Evolutionary conservation across 345 rosid genomes (phyloP), one percentile per base, ranked within the genome.

Genomic region (Kernera saxatilis): DNA sequence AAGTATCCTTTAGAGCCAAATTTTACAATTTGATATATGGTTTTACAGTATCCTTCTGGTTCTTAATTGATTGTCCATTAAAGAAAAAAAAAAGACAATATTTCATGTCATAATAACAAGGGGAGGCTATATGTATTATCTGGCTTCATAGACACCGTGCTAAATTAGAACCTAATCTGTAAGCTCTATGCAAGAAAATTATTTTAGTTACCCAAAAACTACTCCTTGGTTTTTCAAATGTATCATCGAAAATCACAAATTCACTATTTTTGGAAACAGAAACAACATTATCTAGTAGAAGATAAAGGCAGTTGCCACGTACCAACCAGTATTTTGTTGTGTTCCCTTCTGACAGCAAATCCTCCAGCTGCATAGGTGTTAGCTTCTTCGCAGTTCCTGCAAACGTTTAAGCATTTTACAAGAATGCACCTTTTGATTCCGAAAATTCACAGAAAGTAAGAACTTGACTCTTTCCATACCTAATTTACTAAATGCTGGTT

Each of bases 301-400:
- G 65, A 43, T 71, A 19, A 51, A 69, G 76, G 57, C 9, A 25
- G 13, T 29, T 51, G 19, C 72, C 18, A 90, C 93, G 37, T 79
- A 93, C 97, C 98, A 93, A 82, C 97, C 98, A 93, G 64, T 80
- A 88, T 45, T 83, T 88, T 50, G 97, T 85, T 50, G 88, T 83
- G 77, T 70, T 80, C 76, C 96, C 97, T 57, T 90, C 93, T 2
- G 86, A 86, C 25, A 93, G 74, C 81, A 85, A 75, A 44, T 88
- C 82, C 80, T 93, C 97, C 81, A 90, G 79, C 77, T 93, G 98
- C 67, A 88, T 76, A 3, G 97, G 98, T 36, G 98, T 93, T 53
- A 88, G 69, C 84, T 83, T 93, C 78, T 45, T 79, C 9, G 88
- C 72, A 30, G 76, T 60, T 69, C 97, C 98, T 90, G 78, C 51